phyloP scores from a whole-genome alignment of 306 rosid genomes.

The Sindora glabra region DNA sequence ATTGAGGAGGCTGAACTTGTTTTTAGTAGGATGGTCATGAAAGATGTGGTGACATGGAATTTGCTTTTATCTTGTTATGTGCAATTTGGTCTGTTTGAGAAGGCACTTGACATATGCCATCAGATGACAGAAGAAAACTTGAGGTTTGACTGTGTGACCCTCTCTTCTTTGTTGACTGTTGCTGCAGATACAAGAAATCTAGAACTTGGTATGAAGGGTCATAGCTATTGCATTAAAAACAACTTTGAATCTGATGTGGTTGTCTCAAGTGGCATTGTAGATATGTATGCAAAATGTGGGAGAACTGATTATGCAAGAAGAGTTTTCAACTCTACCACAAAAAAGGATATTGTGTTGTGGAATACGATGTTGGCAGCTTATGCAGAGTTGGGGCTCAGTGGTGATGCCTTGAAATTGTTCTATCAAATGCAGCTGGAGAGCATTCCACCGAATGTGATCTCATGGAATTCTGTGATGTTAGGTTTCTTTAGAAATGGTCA shows the following conservation, averaged over 20 bases:
- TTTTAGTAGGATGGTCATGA: constrained; percentile 37
- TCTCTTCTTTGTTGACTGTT: constrained; percentile 54
- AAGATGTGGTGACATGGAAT: constrained; percentile 80
- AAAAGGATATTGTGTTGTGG: constrained; percentile 66
- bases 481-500: constrained; percentile 65
- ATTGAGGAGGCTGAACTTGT: constrained; percentile 54
- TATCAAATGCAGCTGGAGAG: constrained; percentile 71
- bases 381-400: constrained; percentile 63
- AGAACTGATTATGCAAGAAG: constrained; percentile 44
- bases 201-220: constrained; percentile 56
- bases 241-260: constrained; percentile 50
- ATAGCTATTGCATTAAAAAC: constrained; percentile 60
- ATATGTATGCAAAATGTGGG: constrained; percentile 73
- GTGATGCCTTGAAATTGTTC: constrained; percentile 71
- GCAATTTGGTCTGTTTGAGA: constrained; percentile 44
- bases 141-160: constrained; percentile 64
- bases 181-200: constrained; percentile 49
- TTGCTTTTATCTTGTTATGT: constrained; percentile 60
- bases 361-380: constrained; percentile 70
- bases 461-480: constrained; percentile 73
- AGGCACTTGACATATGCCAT: constrained; percentile 44
- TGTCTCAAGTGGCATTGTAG: constrained; percentile 48
- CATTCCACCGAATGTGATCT: constrained; percentile 53
- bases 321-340: constrained; percentile 31
- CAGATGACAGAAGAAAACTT: constrained; percentile 44